Evolutionary conservation across 2,329 filamentous ascomycete species (phyloP).

Genomic region (Microcera coccophila): DNA sequence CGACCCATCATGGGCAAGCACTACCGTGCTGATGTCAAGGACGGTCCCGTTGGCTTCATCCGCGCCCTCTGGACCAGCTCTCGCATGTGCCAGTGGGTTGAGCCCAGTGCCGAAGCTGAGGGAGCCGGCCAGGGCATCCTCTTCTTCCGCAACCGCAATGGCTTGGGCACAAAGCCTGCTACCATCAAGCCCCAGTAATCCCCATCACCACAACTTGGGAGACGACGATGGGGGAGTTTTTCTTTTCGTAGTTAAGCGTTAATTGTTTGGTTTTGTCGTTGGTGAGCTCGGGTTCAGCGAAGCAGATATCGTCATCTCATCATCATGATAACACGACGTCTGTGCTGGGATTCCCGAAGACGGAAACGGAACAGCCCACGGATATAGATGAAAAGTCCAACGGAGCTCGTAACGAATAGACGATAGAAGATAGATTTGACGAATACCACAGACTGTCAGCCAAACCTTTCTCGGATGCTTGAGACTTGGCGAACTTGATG

Average conservation of each 20-base stretch:
- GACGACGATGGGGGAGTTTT: slow-evolving; percentile 4
- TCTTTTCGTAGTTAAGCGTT: slow-evolving; percentile 7
- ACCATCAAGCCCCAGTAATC: slow-evolving; percentile 17
- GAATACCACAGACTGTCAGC: no score
- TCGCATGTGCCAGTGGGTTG: slow-evolving; percentile 94
- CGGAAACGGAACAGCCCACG: no score
- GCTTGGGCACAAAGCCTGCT: slow-evolving; percentile 59
- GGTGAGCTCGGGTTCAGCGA: slow-evolving; percentile 5
- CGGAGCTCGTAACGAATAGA: no score
- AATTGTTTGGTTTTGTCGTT: slow-evolving; percentile 6
- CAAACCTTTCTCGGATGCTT: no score
- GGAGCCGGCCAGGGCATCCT: slow-evolving; percentile 80
- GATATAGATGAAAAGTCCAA: no score
- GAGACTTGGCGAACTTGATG: no score
- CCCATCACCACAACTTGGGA: neutral
- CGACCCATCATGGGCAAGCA: slow-evolving; percentile 92
- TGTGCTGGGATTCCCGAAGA: no score
- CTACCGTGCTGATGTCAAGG: slow-evolving; percentile 80
- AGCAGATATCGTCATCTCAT: slow-evolving; percentile 2
- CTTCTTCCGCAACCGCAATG: slow-evolving; percentile 95
- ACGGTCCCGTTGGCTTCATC: slow-evolving; percentile 78
- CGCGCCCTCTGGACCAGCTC: slow-evolving; percentile 75
- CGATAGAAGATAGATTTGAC: no score
- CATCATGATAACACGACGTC: neutral
- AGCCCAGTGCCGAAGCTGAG: slow-evolving; percentile 76